A percentile compares a stretch with the other conserved stretches of the same genome.
These are phyloP conservation scores for Alternaria triticina DNA, from an alignment of 2,329 filamentous ascomycete species.

Conservation along the genomic window DNA sequence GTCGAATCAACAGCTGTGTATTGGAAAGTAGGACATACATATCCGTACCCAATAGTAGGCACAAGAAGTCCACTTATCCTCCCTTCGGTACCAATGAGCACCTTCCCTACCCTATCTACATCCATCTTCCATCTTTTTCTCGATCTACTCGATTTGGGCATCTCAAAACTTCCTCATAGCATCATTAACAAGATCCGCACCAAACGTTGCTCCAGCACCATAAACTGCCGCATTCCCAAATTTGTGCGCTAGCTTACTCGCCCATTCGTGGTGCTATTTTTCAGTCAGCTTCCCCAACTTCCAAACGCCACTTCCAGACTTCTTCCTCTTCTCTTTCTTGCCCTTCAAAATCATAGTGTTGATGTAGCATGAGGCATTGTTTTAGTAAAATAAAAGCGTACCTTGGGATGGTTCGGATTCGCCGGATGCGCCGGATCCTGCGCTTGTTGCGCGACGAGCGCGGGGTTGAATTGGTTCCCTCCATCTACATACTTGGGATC, in stretches of 20 bases:
- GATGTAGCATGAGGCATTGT: no score
- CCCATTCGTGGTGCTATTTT: slow-evolving; percentile 27
- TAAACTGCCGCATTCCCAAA: slow-evolving; percentile 27
- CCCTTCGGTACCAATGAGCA: not conserved
- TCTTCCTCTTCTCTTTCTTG: no score
- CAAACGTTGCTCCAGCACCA: slow-evolving; percentile 27
- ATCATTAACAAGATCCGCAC: slow-evolving; percentile 26
- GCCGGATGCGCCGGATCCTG: slow-evolving; percentile 28
- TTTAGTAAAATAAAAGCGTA: not conserved
- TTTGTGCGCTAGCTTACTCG: slow-evolving; percentile 22
- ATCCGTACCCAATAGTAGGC: not conserved
- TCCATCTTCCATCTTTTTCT: not conserved
- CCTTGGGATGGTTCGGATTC: slow-evolving; percentile 24
- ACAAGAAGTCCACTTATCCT: not conserved
- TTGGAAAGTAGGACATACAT: not conserved
- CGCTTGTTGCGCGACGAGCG: slow-evolving; percentile 25
- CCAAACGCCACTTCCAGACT: no score
- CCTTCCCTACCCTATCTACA: not conserved
- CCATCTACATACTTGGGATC: slow-evolving; percentile 21
- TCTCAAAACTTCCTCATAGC: slow-evolving; percentile 26
- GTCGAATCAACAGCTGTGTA: not conserved
- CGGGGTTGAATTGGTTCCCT: slow-evolving; percentile 24
- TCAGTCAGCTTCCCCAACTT: not conserved
- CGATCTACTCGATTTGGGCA: no score
- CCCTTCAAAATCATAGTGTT: no score